These are phyloP conservation scores for Rutstroemia sp. DNA, from an alignment of 2,329 filamentous ascomycete genomes.

Conservation along the genomic window DNA sequence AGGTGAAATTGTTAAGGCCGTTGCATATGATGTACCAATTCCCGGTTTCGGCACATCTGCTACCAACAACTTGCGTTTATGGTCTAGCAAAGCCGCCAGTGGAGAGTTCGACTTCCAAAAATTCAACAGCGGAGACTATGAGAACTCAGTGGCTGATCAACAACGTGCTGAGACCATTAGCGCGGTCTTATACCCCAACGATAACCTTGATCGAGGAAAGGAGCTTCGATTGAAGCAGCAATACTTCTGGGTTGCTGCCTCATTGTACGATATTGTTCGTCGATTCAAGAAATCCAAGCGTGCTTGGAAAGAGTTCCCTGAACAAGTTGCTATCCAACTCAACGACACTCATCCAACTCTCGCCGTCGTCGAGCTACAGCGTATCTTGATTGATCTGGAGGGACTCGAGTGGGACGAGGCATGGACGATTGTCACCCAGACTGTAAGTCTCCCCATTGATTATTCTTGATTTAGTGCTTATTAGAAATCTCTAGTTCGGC, in stretches of 20 bases:
- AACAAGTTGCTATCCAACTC: slow-evolving; percentile 93
- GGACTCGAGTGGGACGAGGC: slow-evolving; percentile 89
- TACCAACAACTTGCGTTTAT: slow-evolving; percentile 93
- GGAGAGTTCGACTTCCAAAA: slow-evolving; percentile 99
- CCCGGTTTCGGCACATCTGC: slow-evolving; percentile 84
- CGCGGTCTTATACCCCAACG: slow-evolving; percentile 93
- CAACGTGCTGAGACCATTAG: slow-evolving; percentile 99
- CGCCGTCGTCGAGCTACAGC: slow-evolving; percentile 90
- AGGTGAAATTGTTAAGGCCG: slow-evolving; percentile 84
- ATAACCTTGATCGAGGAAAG: slow-evolving; percentile 93
- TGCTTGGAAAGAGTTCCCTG: slow-evolving; percentile 84
- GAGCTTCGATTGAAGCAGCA: slow-evolving; percentile 97
- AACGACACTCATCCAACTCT: slow-evolving; percentile 97
- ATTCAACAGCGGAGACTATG: slow-evolving; percentile 97
- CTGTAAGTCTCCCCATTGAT: slow-evolving; percentile 37
- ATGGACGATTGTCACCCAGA: slow-evolving; percentile 72
- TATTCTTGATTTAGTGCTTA: neutral
- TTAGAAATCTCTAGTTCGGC: slow-evolving; percentile 50
- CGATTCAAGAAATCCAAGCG: slow-evolving; percentile 97
- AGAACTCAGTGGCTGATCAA: slow-evolving; percentile 92
- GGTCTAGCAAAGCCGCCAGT: slow-evolving; percentile 95
- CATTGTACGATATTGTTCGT: slow-evolving; percentile 89
- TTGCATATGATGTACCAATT: slow-evolving; percentile 88
- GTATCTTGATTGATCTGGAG: slow-evolving; percentile 84
- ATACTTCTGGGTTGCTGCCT: slow-evolving; percentile 99